Conservation (phyloP, 2,329 filamentous ascomycete species). For the Fusarium sp. region DNA sequence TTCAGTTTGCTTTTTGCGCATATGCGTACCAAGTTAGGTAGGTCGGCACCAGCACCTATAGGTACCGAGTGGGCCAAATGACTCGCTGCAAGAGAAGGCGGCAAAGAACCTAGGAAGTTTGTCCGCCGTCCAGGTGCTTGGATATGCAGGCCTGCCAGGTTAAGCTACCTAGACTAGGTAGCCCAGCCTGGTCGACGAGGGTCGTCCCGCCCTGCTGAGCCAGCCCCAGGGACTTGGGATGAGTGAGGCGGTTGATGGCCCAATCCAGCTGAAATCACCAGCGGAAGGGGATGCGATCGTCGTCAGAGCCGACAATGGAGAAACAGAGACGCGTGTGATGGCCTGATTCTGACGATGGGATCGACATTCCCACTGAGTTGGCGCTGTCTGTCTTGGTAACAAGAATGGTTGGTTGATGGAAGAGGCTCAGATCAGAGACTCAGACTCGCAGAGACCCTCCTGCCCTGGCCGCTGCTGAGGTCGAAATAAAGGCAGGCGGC, state of each 20-base stretch:
- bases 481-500: not conserved
- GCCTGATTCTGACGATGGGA: constrained; percentile 3
- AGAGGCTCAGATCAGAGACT: not conserved
- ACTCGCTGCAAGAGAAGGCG: constrained; percentile 1
- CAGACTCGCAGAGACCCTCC: not conserved
- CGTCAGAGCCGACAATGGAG: not conserved
- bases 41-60: not conserved
- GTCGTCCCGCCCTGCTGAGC: constrained; percentile 4
- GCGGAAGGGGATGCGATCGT: not conserved
- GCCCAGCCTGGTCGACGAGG: not conserved
- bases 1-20: constrained; percentile 10
- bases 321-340: not conserved
- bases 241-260: constrained; percentile 1
- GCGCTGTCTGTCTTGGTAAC: not conserved
- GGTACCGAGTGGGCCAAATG: not conserved
- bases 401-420: not conserved
- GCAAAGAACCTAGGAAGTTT: not conserved
- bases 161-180: not conserved
- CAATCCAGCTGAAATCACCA: not conserved
- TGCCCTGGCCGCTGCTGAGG: not conserved
- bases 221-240: constrained; percentile 13
- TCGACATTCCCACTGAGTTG: not conserved
- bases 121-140: not conserved
- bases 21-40: not conserved
- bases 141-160: not conserved